Base-by-base conservation (phyloP, 495 filamentous ascomycete species). In the Venustampulla echinocandica region DNA sequence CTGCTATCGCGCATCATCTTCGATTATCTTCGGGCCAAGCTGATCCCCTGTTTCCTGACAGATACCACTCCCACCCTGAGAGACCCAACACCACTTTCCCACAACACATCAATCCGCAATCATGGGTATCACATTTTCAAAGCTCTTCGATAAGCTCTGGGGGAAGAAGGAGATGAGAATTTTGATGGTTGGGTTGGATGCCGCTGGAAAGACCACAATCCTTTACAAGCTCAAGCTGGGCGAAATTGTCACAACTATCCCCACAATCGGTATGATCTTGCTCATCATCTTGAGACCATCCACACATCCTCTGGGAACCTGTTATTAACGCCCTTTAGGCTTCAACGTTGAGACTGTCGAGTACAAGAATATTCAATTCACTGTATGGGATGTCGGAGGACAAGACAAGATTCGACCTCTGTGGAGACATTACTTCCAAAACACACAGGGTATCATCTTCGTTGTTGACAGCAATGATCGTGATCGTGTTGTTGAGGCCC, bases 281-380 rank as follows among this genome's bases (percentile, higher is more conserved):
- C 22, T n/a, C 10, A 40, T 77, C 57, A n/a, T 35, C 40, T 38
- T 22, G 18, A 15, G 10, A 30, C 14, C 3, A 35, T 18, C 19
- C n/a, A 25, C 10, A 3, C 13, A 22, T 23, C 13, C 14, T 22
- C 0, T 42, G 22, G 4, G 32, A 18, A 39, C 27, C 17, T 22
- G 14, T 13, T 34, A 30, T 44, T 52, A 34, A 54, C 28, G 11
- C 28, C 28, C 7, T 39, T n/a, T 57, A 95, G 92, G 92, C 56
- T 99, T 99, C 79, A 99, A 99, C 76, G 92, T 99, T 66, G 92
- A 99, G 80, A 97, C 92, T 35, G 93, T 99, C 69, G 93, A 96
- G 67, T 99, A 97, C 76, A 95, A 95, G 81, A 97, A 99, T 79
- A 96, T 99, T 67, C 90, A 95, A 67, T 99, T 99, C 76, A 99